Evolutionary conservation across 2,329 filamentous ascomycete species (phyloP), one percentile per base, ranked within the genome.

Genomic region (Trichophyton mentagrophytes): DNA sequence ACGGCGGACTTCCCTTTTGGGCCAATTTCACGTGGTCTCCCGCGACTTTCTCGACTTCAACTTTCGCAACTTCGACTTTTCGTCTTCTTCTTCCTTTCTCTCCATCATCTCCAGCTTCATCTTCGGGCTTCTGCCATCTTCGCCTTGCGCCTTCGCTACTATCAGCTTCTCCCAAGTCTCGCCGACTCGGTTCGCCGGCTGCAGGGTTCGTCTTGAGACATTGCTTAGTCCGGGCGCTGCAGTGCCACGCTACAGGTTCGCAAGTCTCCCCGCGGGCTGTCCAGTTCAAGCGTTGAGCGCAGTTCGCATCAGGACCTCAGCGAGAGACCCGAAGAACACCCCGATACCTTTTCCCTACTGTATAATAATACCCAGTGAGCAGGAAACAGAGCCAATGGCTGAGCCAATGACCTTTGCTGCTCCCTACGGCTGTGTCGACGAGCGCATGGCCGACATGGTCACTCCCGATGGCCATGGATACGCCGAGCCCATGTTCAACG

Each of bases 401-500:
- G 33, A 40, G 22, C 33, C 55, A 27, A 30, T 38, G 33, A 38
- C 33, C 9, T 38, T 38, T 38, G n/a, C 33, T 44, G 22, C 13
- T n/a, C 15, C 53, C 2, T 57, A 38, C 20, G 36, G 17, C 36
- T 17, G 40, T 5, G 15, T n/a, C 9, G 55, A 44, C 17, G 55
- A 57, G 55, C 36, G 22, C 22, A 40, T 51, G 36, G 33, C 55
- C 15, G 55, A 57, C n/a, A 57, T 57, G 55, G 36, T 57, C 36
- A 57, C 55, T n/a, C 55, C 55, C 2, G 55, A 57, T 22, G 55
- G 55, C 36, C 22, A 25, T 13, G 55, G 55, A 42, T 57, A 42
- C 55, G 58, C 57, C 42, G 60, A 63, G 42, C 59, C 57, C 42
- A 25, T 61, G 17, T 25, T 60, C 44, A 59, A 36, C 42, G 58